Evolutionary conservation across 352 stramenopile species (phyloP).

Genomic region (Saprolegnia parasitica): DNA sequence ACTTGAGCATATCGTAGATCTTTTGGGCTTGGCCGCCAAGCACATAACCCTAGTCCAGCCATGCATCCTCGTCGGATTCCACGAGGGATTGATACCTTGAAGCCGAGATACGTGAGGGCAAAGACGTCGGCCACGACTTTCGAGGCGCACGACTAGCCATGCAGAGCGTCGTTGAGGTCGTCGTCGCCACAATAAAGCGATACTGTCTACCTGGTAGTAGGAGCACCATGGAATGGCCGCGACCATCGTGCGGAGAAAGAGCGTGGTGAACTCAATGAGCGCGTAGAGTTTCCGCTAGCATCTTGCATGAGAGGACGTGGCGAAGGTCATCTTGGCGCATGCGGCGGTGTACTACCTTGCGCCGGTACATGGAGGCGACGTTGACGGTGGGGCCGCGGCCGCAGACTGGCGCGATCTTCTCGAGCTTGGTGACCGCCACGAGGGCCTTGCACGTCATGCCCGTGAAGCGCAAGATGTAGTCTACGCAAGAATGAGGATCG

Average conservation of each 20-base stretch:
- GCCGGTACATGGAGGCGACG: conserved; percentile 48
- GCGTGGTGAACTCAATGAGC: conserved; percentile 67
- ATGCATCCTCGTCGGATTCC: no score
- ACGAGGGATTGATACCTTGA: no score
- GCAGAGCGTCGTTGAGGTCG: no score
- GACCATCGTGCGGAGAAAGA: conserved; percentile 56
- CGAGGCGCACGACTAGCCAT: conserved; percentile 49
- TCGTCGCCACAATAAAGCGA: no score
- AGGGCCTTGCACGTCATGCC: conserved; percentile 57
- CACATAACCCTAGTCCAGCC: not conserved
- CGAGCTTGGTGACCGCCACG: conserved; percentile 45
- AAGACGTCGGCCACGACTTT: conserved; percentile 74
- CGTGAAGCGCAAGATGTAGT: conserved; percentile 64
- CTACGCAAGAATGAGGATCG: conserved; percentile 30
- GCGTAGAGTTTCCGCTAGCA: conserved; percentile 64
- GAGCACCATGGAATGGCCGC: conserved; percentile 65
- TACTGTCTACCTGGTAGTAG: conserved; percentile 51
- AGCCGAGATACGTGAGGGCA: conserved; percentile 62
- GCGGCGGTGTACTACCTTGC: conserved; percentile 48
- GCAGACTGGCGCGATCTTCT: conserved; percentile 30
- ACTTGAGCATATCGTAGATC: conserved; percentile 30
- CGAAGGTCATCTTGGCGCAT: no score
- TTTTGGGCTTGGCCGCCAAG: conserved; percentile 5
- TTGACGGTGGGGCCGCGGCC: conserved; percentile 27
- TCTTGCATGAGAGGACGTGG: not conserved